Evolutionary conservation across 2,329 filamentous ascomycete genomes (phyloP).

Genomic region (Fusarium sp.): DNA sequence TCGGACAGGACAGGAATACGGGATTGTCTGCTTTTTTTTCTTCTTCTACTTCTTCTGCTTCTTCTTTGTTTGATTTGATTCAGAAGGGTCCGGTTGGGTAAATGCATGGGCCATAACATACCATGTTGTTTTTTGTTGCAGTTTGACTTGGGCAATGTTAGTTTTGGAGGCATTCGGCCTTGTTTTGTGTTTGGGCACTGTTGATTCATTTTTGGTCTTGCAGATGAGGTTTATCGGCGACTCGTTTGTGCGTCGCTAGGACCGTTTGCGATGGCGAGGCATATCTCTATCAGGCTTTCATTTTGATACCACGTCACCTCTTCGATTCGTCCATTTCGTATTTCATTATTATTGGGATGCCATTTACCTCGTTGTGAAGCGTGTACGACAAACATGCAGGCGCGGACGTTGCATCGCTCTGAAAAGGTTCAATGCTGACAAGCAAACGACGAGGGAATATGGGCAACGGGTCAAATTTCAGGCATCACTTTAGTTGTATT

Average conservation of each 20-base stretch:
- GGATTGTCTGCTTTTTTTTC: slow-evolving; percentile 32
- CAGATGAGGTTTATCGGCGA: slow-evolving; percentile 41
- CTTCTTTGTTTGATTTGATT: slow-evolving; percentile 26
- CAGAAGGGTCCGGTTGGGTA: slow-evolving; percentile 22
- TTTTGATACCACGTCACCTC: slow-evolving; percentile 52
- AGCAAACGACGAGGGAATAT: background rate
- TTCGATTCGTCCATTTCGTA: slow-evolving; percentile 44
- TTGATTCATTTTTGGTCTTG: slow-evolving; percentile 40
- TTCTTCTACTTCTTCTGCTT: slow-evolving; percentile 1
- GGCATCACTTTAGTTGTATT: background rate
- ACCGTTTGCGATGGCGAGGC: slow-evolving; percentile 45
- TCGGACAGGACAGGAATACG: slow-evolving; percentile 48
- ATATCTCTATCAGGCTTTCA: slow-evolving; percentile 49
- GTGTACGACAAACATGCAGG: background rate
- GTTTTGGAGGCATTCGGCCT: slow-evolving; percentile 39
- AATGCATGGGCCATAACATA: slow-evolving; percentile 39
- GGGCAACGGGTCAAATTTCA: background rate
- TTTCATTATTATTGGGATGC: slow-evolving; percentile 20
- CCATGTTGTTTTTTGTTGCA: slow-evolving; percentile 39
- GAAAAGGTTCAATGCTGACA: slow-evolving; percentile 1
- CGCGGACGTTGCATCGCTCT: background rate
- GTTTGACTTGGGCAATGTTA: slow-evolving; percentile 17
- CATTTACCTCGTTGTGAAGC: slow-evolving; percentile 14
- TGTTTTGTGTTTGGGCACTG: slow-evolving; percentile 34
- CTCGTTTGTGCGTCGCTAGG: slow-evolving; percentile 41